Percentiles rank a stretch among this genome's conserved stretches.
These are phyloP conservation scores for Aspergillus tanneri DNA, from an alignment of 2,329 filamentous ascomycete species.

Conservation along the genomic window DNA sequence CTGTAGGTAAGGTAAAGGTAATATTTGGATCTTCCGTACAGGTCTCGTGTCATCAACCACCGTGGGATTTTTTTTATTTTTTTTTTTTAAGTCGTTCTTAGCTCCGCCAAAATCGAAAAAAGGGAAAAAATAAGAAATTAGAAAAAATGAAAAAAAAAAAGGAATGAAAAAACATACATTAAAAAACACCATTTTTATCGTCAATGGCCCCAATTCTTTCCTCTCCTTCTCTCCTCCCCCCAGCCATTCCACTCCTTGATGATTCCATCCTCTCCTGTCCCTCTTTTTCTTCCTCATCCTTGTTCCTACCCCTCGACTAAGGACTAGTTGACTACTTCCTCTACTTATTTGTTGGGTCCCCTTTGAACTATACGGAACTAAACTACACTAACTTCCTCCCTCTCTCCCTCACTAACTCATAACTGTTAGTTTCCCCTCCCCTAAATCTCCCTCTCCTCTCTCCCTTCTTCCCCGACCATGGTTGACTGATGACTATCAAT, in stretches of 20 bases:
- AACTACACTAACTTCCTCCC: constrained; percentile 2
- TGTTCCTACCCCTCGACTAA: not conserved
- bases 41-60: not conserved
- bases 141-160: not conserved
- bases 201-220: constrained; percentile 3
- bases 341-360: not conserved
- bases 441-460: constrained; percentile 2
- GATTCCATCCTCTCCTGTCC: constrained; percentile 3
- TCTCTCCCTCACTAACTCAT: not conserved
- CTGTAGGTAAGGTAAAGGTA: too few species aligned
- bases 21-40: too few species aligned
- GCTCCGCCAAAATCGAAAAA: not conserved
- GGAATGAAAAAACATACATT: not conserved
- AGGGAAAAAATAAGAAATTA: not conserved
- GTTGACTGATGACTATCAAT: too few species aligned
- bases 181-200: not conserved
- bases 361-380: not conserved
- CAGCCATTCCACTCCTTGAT: constrained; percentile 4
- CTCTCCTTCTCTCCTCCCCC: constrained; percentile 2
- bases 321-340: not conserved
- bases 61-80: not conserved
- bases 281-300: not conserved
- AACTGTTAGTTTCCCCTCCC: constrained; percentile 7
- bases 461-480: too few species aligned
- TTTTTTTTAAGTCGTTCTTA: not conserved